Evolutionary conservation across 2,329 filamentous ascomycete genomes (phyloP).

Genomic region (Colletotrichum sp.): DNA sequence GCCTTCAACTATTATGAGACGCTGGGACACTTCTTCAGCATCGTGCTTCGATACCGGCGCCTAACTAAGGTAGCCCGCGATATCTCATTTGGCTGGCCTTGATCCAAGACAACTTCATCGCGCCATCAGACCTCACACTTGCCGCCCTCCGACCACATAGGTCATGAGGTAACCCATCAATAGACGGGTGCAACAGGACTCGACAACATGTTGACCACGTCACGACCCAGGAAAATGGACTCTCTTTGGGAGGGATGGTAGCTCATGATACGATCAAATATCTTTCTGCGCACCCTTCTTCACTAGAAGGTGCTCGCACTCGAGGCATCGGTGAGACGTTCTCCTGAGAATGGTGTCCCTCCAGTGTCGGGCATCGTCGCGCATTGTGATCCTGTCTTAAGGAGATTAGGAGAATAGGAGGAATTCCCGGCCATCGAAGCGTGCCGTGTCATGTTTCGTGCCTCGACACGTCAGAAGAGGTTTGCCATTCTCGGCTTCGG

Average conservation of each 20-base stretch:
- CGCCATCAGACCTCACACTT: neutral
- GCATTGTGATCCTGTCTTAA: conserved; percentile 6
- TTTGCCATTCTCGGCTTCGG: conserved; percentile 1
- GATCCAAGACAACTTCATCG: neutral
- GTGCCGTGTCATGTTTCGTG: neutral
- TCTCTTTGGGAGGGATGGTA: neutral
- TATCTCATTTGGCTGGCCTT: neutral
- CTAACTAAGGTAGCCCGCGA: neutral
- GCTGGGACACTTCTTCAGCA: neutral
- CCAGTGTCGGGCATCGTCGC: neutral
- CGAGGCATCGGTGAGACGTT: neutral
- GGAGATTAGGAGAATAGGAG: conserved; percentile 19
- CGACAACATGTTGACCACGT: conserved; percentile 1
- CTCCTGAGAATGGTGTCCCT: neutral
- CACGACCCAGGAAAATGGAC: neutral
- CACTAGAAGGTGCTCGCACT: neutral
- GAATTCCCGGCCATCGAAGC: neutral
- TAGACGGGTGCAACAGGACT: conserved; percentile 15
- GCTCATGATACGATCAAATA: neutral
- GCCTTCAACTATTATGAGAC: too few relatives aligned
- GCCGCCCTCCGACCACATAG: neutral
- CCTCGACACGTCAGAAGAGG: conserved; percentile 14
- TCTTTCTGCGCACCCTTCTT: neutral
- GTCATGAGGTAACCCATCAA: neutral
- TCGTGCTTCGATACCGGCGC: neutral